These are phyloP conservation scores for Crotalaria pallida DNA, from an alignment of 306 rosid genomes.

Conservation along the genomic window DNA sequence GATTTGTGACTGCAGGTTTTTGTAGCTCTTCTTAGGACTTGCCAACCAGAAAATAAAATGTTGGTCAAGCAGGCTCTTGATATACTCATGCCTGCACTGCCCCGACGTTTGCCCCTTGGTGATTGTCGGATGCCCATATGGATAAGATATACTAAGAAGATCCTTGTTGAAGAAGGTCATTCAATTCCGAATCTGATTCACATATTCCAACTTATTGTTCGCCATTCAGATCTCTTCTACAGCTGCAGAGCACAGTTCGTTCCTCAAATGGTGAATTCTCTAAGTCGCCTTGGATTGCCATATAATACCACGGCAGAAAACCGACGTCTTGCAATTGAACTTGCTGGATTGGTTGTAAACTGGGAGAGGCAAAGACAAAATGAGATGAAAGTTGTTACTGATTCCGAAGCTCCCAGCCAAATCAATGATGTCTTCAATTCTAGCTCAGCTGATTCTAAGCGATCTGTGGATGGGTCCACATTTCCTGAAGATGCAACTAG, in stretches of 20 bases:
- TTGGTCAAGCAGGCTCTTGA: constrained; percentile 99
- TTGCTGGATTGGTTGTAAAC: constrained; percentile 98
- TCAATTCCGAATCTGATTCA: constrained; percentile 97
- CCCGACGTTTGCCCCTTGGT: constrained; percentile 92
- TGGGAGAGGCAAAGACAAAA: constrained; percentile 97
- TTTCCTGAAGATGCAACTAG: constrained; percentile 86
- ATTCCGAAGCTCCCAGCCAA: constrained; percentile 62
- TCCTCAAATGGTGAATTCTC: constrained; percentile 99
- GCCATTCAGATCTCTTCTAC: constrained; percentile 98
- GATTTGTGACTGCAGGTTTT: constrained; percentile 71
- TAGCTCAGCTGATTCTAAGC: constrained; percentile 69
- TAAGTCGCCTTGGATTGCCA: constrained; percentile 97
- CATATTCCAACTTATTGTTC: constrained; percentile 96
- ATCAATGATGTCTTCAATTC: constrained; percentile 64
- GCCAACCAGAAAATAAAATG: constrained; percentile 99
- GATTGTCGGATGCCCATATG: constrained; percentile 98
- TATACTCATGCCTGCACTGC: constrained; percentile 98
- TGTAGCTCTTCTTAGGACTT: constrained; percentile 97
- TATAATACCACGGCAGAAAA: constrained; percentile 89
- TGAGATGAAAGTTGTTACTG: constrained; percentile 79
- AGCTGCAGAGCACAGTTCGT: constrained; percentile 99
- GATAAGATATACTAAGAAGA: constrained; percentile 93
- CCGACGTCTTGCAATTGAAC: constrained; percentile 98
- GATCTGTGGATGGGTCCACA: constrained; percentile 75
- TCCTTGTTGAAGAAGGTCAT: constrained; percentile 98